Evolutionary conservation across 768 basidiomycete species (phyloP), one percentile per base, ranked within the genome.

Genomic region (Russula foetens): DNA sequence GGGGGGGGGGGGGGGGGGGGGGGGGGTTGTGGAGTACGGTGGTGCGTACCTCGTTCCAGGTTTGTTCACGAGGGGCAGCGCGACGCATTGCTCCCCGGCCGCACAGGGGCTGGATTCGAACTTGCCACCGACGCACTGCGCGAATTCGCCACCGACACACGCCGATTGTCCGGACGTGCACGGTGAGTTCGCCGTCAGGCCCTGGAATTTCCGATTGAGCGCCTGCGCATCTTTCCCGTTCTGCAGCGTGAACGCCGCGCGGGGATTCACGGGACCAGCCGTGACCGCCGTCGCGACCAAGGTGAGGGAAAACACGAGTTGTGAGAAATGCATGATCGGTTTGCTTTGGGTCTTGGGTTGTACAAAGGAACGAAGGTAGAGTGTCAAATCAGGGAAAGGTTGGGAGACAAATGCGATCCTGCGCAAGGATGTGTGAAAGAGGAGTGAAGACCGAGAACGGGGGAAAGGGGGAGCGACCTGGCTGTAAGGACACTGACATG

Each of bases 111-210:
- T 41, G 21, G 62, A 23, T 19, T 12, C 58, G 52, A 71, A 68
- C 46, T 67, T 58, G 26, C 59, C 60, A 47, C 38, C 38, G 31
- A 31, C 63, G 55, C 72, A 74, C 17, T 62, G 56, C 9, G 64
- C 69, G 45, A 69, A 55, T 24, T 54, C 35, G 44, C 56, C 62
- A 7, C 52, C 1, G 17, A 67, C 48, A 60, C 61, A 64, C 23
- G 60, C 58, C 21, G 59, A 24, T 58, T 68, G 66, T 69, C 76
- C 77, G 67, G 46, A 69, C 65, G 43, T 76, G 67, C 63, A 76
- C 47, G 66, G 65, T 66, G 58, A 75, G 70, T 51, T 72, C 8
- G 64, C n/a, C 11, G 60, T 53, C n/a, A 69, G 50, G 4, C 55
- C 49, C 23, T 53, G 23, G 63, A 69, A 69, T 26, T 67, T 48